These are phyloP conservation scores for Citrus unshiu DNA, from an alignment of 345 rosid genomes.

Conservation along the genomic window DNA sequence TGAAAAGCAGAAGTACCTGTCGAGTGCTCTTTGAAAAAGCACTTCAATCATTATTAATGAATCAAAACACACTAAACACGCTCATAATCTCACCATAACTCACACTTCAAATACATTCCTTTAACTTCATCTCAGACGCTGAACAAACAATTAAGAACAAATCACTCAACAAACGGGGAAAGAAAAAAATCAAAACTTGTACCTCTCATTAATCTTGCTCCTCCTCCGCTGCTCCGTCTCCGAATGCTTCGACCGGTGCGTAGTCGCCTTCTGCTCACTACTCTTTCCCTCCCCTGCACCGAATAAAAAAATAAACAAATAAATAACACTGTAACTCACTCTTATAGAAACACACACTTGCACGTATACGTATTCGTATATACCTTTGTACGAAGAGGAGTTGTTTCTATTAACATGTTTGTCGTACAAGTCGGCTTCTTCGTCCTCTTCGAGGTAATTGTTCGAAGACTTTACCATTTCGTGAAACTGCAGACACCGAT, in stretches of 20 bases:
- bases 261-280: slow-evolving; percentile 34
- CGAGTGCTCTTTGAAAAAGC: not conserved
- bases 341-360: not conserved
- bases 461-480: slow-evolving; percentile 51
- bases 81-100: not conserved
- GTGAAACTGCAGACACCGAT: not conserved
- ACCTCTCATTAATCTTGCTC: slow-evolving; percentile 88
- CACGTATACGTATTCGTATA: not conserved
- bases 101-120: not conserved
- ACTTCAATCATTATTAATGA: not conserved
- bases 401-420: slow-evolving; percentile 26
- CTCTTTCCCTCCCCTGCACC: slow-evolving; percentile 36
- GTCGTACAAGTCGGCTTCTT: slow-evolving; percentile 51
- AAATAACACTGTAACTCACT: not conserved
- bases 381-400: slow-evolving; percentile 44
- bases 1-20: not conserved
- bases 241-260: slow-evolving; percentile 67
- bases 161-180: not conserved
- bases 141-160: not conserved
- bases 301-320: not conserved
- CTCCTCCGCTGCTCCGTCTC: slow-evolving; percentile 89
- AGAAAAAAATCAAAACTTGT: not conserved
- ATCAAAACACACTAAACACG: not conserved
- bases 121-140: not conserved
- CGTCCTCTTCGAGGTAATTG: slow-evolving; percentile 41